Evolutionary conservation across 1,284 basidiomycete genomes (phyloP).

Genomic region (Boletellus sp.): DNA sequence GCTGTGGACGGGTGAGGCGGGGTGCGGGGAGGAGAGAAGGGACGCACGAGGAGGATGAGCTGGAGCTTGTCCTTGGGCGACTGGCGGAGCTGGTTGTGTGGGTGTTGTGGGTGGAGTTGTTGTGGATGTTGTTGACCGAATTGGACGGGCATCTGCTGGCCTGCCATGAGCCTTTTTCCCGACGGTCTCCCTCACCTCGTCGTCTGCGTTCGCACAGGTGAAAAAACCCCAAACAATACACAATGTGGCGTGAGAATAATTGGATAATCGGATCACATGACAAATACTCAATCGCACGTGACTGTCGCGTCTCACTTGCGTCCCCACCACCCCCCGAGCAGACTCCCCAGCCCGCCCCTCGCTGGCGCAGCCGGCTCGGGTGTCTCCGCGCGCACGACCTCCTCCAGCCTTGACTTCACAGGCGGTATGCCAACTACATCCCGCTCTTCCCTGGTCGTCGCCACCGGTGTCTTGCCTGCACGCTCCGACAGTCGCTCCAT

Average conservation of each 20-base stretch:
- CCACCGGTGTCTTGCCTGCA: conserved; percentile 54
- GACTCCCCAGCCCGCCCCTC: conserved; percentile 39
- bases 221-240: conserved; percentile 19
- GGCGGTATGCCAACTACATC: conserved; percentile 21
- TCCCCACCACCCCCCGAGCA: conserved; percentile 59
- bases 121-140: conserved; percentile 21
- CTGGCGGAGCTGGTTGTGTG: conserved; percentile 14
- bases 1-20: conserved; percentile 13
- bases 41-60: conserved; percentile 20
- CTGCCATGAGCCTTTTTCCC: conserved; percentile 26
- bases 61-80: conserved; percentile 27
- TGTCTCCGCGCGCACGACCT: conserved; percentile 34
- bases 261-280: conserved; percentile 9
- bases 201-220: conserved; percentile 6
- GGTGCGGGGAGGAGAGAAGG: fast-evolving
- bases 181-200: conserved; percentile 10
- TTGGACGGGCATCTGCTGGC: conserved; percentile 27
- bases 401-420: conserved; percentile 26
- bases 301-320: conserved; percentile 26
- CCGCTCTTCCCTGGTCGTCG: conserved; percentile 18
- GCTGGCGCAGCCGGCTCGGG: conserved; percentile 36
- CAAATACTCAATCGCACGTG: conserved; percentile 1
- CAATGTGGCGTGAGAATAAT: conserved; percentile 22
- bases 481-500: conserved; percentile 72
- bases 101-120: conserved; percentile 11